phyloP scores from a whole-genome alignment of 2,329 filamentous ascomycete genomes.

The Septoria linicola region DNA sequence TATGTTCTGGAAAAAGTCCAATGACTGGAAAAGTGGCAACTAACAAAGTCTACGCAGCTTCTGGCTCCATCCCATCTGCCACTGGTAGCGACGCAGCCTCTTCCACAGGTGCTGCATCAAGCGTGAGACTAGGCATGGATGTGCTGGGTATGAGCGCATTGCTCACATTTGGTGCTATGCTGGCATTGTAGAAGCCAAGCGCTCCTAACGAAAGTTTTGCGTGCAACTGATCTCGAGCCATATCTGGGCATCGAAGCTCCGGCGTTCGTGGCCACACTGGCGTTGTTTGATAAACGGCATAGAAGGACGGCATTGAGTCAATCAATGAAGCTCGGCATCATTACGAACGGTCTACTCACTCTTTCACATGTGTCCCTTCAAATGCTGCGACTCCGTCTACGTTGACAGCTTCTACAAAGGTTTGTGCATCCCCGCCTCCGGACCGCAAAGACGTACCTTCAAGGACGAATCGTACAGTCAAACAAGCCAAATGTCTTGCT shows the following conservation, averaged over 20 bases:
- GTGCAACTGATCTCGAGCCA: not conserved
- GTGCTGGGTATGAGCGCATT: slow-evolving; percentile 28
- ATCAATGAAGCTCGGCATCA: too few relatives aligned
- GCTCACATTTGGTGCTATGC: slow-evolving; percentile 31
- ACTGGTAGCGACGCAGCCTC: slow-evolving; percentile 14
- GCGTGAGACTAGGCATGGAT: slow-evolving; percentile 29
- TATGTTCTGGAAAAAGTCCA: slow-evolving; percentile 4
- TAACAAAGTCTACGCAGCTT: slow-evolving; percentile 11
- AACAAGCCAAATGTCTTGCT: too few relatives aligned
- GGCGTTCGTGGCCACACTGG: not conserved
- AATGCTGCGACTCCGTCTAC: too few relatives aligned
- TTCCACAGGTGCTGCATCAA: slow-evolving; percentile 25
- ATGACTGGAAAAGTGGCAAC: slow-evolving; percentile 2
- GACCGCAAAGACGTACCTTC: too few relatives aligned
- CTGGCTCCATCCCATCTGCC: slow-evolving; percentile 11
- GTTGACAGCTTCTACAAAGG: too few relatives aligned
- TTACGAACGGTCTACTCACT: too few relatives aligned
- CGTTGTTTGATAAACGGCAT: not conserved
- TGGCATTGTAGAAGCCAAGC: slow-evolving; percentile 28
- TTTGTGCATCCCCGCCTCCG: too few relatives aligned
- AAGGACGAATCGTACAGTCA: too few relatives aligned
- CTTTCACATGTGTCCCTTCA: too few relatives aligned
- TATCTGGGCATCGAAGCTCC: not conserved
- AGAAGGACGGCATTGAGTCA: too few relatives aligned
- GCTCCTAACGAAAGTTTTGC: not conserved